Evolutionary conservation across 2,329 filamentous ascomycete genomes (phyloP).

Genomic region (Lasiodiplodia sp.): DNA sequence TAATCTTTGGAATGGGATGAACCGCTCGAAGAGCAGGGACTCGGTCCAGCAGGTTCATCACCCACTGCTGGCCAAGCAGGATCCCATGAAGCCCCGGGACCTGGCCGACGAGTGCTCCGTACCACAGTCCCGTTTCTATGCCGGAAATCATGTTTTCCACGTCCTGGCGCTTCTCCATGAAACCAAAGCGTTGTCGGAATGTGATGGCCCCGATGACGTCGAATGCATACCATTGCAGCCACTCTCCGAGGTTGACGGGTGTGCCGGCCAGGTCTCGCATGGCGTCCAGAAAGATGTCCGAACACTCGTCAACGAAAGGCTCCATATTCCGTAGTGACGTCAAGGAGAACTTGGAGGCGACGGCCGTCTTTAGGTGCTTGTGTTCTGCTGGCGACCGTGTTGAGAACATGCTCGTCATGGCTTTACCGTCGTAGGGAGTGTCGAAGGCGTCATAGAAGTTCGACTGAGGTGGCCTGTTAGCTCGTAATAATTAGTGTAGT

Average conservation of each 20-base stretch:
- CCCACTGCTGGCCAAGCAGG: background rate
- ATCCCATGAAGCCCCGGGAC: background rate
- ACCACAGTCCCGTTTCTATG: constrained; percentile 43
- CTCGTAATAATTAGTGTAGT: too few species aligned
- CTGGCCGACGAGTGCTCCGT: constrained; percentile 39
- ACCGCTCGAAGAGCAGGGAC: background rate
- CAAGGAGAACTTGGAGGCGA: too few species aligned
- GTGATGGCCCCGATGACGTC: constrained; percentile 32
- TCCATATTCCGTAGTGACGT: too few species aligned
- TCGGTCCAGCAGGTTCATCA: background rate
- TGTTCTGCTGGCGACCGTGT: too few species aligned
- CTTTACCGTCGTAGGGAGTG: too few species aligned
- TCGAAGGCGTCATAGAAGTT: too few species aligned
- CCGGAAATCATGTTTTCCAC: constrained; percentile 43
- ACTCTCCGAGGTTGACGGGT: constrained; percentile 59
- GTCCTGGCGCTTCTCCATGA: constrained; percentile 30
- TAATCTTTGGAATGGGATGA: background rate
- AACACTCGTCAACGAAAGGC: too few species aligned
- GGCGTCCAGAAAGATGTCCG: constrained; percentile 5
- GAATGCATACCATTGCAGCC: constrained; percentile 45
- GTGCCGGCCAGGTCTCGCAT: background rate
- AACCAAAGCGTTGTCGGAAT: constrained; percentile 31
- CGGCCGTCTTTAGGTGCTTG: too few species aligned
- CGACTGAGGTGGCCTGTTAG: too few species aligned
- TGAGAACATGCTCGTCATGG: too few species aligned